These are phyloP conservation scores for Ceratobasidium sp. DNA, from an alignment of 1,284 basidiomycete species.

Conservation along the genomic window DNA sequence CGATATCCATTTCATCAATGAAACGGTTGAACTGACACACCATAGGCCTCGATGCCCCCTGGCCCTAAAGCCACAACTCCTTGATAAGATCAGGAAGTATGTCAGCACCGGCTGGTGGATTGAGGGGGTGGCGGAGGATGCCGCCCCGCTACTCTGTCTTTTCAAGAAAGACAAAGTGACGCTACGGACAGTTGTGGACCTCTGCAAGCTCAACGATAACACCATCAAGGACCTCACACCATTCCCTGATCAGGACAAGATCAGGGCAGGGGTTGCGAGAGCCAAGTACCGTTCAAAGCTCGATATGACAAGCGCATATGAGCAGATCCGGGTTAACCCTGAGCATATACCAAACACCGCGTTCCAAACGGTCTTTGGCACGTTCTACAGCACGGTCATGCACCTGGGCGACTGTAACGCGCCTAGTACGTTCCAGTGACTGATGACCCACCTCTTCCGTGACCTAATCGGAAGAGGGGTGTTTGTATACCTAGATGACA, in stretches of 20 bases:
- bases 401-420: slow-evolving; percentile 49
- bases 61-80: slow-evolving; percentile 22
- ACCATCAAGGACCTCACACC: slow-evolving; percentile 58
- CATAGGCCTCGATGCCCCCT: slow-evolving; percentile 27
- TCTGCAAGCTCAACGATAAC: slow-evolving; percentile 57
- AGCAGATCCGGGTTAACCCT: slow-evolving; percentile 57
- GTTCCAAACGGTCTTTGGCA: slow-evolving; percentile 56
- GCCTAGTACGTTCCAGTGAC: no score
- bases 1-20: slow-evolving; percentile 40
- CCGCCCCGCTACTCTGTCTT: slow-evolving; percentile 53
- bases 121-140: slow-evolving; percentile 52
- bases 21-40: background rate
- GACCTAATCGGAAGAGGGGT: slow-evolving; percentile 51
- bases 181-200: slow-evolving; percentile 58
- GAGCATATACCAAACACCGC: slow-evolving; percentile 53
- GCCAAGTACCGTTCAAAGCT: slow-evolving; percentile 53
- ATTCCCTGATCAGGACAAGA: slow-evolving; percentile 57
- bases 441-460: slow-evolving; percentile 57
- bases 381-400: slow-evolving; percentile 56
- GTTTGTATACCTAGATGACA: slow-evolving; percentile 49
- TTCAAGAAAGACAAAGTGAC: slow-evolving; percentile 48
- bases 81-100: slow-evolving; percentile 51
- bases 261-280: slow-evolving; percentile 52
- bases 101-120: slow-evolving; percentile 54
- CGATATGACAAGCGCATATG: slow-evolving; percentile 56